phyloP scores from a whole-genome alignment of 2,329 filamentous ascomycete genomes.

The Aureobasidium uvarum region DNA sequence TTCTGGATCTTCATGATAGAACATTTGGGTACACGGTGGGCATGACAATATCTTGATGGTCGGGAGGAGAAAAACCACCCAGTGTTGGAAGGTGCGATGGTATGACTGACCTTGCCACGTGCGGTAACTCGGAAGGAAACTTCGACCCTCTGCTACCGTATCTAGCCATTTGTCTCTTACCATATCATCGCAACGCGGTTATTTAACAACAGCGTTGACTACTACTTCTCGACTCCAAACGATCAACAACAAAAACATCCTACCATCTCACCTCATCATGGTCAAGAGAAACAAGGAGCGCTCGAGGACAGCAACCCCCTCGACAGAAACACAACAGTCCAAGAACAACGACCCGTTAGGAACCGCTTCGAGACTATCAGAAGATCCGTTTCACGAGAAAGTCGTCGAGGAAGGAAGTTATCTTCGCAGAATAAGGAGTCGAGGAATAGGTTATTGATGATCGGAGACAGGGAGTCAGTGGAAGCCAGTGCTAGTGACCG shows the following conservation, averaged over 20 bases:
- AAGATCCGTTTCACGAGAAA: slow-evolving; percentile 12
- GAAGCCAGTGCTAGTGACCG: slow-evolving; percentile 58
- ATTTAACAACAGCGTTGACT: too few species aligned
- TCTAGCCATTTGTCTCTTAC: neutral
- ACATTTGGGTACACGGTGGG: neutral
- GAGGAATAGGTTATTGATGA: slow-evolving; percentile 53
- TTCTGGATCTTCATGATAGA: neutral
- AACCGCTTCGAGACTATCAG: neutral
- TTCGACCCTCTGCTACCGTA: too few species aligned
- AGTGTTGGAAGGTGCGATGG: slow-evolving; percentile 6
- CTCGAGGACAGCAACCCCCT: too few species aligned
- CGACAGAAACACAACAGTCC: too few species aligned
- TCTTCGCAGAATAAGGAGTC: slow-evolving; percentile 49
- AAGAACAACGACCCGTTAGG: neutral
- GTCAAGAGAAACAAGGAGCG: neutral
- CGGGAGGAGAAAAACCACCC: neutral
- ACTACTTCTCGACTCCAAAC: neutral
- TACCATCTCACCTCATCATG: neutral
- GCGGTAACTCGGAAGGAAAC: neutral
- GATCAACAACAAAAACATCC: neutral
- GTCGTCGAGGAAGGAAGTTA: slow-evolving; percentile 60
- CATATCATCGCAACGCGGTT: too few species aligned
- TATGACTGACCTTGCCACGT: slow-evolving; percentile 3
- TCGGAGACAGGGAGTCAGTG: slow-evolving; percentile 60
- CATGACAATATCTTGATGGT: neutral